A percentile compares a stretch with the other conserved stretches of the same genome.
These are phyloP conservation scores for Tinospora cordifolia DNA, from an alignment of 164 flowering plant genomes.

Conservation along the genomic window DNA sequence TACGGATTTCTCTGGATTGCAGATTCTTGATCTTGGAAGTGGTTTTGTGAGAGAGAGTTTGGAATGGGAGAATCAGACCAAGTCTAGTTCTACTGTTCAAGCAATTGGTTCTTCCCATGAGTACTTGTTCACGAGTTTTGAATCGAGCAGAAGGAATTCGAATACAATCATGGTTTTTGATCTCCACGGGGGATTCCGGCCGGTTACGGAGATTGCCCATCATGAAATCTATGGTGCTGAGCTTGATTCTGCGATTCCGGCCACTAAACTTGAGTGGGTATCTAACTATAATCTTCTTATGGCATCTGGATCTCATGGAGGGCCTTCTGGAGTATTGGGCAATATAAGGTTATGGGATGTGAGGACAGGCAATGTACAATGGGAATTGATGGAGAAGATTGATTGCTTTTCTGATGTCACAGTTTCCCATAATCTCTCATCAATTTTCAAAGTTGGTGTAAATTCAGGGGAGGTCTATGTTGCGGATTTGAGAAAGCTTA, in stretches of 20 bases:
- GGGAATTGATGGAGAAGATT: conserved; percentile 57
- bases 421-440: conserved; percentile 39
- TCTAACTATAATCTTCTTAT: conserved; percentile 44
- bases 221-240: conserved; percentile 76
- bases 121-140: conserved; percentile 70
- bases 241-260: conserved; percentile 63
- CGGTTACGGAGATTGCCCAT: conserved; percentile 63
- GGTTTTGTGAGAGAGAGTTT: conserved; percentile 49
- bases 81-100: conserved; percentile 72
- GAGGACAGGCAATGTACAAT: conserved; percentile 48
- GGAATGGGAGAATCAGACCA: conserved; percentile 76
- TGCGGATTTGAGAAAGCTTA: conserved; percentile 60
- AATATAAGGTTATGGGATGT: conserved; percentile 74
- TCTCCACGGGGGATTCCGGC: conserved; percentile 31
- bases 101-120: conserved; percentile 59
- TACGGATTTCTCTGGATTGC: conserved; percentile 78
- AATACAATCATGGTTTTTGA: conserved; percentile 82
- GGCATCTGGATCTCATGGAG: conserved; percentile 85
- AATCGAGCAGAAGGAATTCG: conserved; percentile 76
- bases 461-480: conserved; percentile 68
- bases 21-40: conserved; percentile 56
- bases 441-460: conserved; percentile 79
- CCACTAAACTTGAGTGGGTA: conserved; percentile 78
- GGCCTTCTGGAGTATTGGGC: conserved; percentile 76
- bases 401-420: conserved; percentile 89